A percentile compares a stretch with the other conserved stretches of the same genome.
Conservation (phyloP, 257 asterid genomes). For the Oldenlandia corymbosa region DNA sequence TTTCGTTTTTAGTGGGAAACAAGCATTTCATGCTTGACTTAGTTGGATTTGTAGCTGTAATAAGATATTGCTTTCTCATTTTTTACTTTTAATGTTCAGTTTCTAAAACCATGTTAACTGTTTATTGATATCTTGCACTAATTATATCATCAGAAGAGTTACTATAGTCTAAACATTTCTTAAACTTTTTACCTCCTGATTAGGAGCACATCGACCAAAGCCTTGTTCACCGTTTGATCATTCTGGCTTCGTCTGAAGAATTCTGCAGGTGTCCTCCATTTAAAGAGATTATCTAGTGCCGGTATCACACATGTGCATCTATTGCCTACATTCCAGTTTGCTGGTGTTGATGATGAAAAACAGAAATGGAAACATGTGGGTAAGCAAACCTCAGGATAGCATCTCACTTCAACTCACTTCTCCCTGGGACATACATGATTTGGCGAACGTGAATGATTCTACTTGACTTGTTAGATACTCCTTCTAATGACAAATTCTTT, state of each 20-base stretch:
- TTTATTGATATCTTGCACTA: not conserved
- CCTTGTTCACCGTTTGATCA: not conserved
- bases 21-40: not conserved
- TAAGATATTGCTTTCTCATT: not conserved
- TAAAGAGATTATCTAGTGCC: constrained; percentile 67
- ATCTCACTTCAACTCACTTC: not conserved
- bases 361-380: constrained; percentile 77
- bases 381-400: constrained; percentile 12
- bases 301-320: constrained; percentile 88
- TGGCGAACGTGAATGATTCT: not conserved
- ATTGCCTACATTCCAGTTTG: constrained; percentile 89
- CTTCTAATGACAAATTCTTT: constrained; percentile 8
- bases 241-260: constrained; percentile 44
- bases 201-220: not conserved
- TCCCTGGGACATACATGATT: not conserved
- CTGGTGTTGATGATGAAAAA: constrained; percentile 77
- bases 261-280: constrained; percentile 81
- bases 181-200: not conserved
- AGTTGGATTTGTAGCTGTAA: not conserved
- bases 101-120: not conserved
- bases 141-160: not conserved
- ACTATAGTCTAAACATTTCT: not conserved
- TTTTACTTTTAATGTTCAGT: not conserved
- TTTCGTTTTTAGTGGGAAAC: not conserved
- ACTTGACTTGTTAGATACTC: not conserved